Conservation (phyloP, 805 yeast species). For the Metschnikowia santaceciliae region DNA sequence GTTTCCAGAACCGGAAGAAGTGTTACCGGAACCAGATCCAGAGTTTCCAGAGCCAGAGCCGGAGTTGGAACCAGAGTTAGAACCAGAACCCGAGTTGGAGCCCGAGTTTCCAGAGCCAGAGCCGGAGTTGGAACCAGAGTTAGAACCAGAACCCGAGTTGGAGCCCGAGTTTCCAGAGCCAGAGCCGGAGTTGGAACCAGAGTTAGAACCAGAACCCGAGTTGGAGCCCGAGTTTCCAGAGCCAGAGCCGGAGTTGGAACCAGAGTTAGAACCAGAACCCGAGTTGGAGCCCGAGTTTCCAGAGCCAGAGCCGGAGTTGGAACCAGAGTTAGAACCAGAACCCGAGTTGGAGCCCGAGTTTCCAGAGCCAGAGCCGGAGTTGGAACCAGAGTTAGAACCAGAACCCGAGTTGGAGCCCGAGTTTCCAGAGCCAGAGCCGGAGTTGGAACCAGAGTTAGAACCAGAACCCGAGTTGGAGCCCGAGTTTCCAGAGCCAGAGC, state of each 20-base stretch:
- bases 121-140: neutral
- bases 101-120: neutral
- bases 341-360: too few species aligned
- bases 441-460: too few species aligned
- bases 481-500: too few species aligned
- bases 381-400: neutral
- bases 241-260: too few species aligned
- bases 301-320: neutral
- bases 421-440: neutral
- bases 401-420: neutral
- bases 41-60: neutral
- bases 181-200: too few species aligned
- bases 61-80: constrained; percentile 17
- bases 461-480: too few species aligned
- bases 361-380: neutral
- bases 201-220: neutral
- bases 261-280: neutral
- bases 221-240: neutral
- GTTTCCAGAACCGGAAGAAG: constrained; percentile 5
- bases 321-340: too few species aligned
- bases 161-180: neutral
- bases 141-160: too few species aligned
- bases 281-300: neutral
- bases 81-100: constrained; percentile 6
- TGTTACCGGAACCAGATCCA: neutral